Evolutionary conservation across 768 basidiomycete genomes (phyloP).

Genomic region (Macrocybe gigantea): DNA sequence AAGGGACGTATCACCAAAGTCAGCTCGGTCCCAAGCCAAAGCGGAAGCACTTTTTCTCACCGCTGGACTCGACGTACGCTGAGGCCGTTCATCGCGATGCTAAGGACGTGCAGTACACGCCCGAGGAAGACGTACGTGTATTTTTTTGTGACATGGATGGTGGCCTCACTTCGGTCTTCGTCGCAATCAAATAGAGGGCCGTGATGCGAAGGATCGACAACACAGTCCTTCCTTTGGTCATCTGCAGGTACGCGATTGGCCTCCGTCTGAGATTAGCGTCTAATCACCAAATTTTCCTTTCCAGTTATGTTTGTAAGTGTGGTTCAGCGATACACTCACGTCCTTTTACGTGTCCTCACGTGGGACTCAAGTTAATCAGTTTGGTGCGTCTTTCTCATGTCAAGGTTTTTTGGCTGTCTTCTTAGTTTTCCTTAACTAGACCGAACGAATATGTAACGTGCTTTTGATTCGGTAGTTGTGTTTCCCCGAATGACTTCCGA

Average conservation of each 20-base stretch:
- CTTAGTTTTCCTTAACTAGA: slow-evolving; percentile 23
- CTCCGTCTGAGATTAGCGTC: neutral
- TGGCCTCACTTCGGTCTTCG: too few species aligned
- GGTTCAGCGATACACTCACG: neutral
- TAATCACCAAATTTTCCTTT: neutral
- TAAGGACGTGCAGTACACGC: slow-evolving; percentile 38
- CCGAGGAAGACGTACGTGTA: slow-evolving; percentile 40
- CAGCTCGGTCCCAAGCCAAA: slow-evolving; percentile 30
- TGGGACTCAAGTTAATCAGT: slow-evolving; percentile 36
- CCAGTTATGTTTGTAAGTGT: slow-evolving; percentile 43
- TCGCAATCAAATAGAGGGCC: slow-evolving; percentile 22
- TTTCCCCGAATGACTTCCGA: neutral
- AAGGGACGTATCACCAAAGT: slow-evolving; percentile 38
- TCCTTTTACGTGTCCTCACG: neutral
- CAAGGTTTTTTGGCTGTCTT: neutral
- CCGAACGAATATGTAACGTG: slow-evolving; percentile 48
- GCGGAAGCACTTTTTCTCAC: slow-evolving; percentile 43
- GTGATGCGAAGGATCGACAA: slow-evolving; percentile 47
- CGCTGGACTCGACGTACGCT: slow-evolving; percentile 37
- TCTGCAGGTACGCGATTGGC: slow-evolving; percentile 34
- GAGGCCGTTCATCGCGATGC: slow-evolving; percentile 49
- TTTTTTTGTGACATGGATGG: neutral
- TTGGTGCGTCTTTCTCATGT: slow-evolving; percentile 23
- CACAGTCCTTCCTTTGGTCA: slow-evolving; percentile 43
- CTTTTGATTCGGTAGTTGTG: neutral